Evolutionary conservation across 2,329 filamentous ascomycete species (phyloP).

Genomic region (Beauveria medogensis): DNA sequence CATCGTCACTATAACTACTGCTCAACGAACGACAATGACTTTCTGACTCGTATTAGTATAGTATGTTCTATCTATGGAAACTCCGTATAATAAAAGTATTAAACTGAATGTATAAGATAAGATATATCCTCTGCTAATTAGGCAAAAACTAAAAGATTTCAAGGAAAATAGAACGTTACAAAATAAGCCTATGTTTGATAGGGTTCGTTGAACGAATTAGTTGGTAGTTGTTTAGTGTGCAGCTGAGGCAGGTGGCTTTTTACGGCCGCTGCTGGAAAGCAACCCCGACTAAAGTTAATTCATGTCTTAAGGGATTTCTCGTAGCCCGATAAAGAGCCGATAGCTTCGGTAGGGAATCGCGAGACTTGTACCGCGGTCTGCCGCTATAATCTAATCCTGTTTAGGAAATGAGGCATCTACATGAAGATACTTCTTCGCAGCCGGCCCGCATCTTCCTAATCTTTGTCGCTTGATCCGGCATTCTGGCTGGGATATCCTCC

Average conservation of each 20-base stretch:
- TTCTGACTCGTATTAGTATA: not conserved
- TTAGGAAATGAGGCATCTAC: no score
- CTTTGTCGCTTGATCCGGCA: no score
- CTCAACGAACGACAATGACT: not conserved
- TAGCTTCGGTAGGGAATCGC: no score
- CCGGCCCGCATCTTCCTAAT: no score
- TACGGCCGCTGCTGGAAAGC: no score
- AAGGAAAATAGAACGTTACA: not conserved
- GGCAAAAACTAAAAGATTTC: not conserved
- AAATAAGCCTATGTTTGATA: not conserved
- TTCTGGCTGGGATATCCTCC: no score
- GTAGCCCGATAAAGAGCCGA: no score
- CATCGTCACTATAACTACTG: not conserved
- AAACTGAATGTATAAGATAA: not conserved
- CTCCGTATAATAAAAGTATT: not conserved
- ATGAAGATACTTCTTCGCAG: no score
- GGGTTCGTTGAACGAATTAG: not conserved
- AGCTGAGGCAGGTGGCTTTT: not conserved
- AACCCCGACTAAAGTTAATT: no score
- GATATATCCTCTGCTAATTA: not conserved
- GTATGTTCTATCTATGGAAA: not conserved
- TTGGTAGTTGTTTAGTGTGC: not conserved
- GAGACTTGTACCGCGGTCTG: no score
- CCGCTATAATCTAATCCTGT: no score
- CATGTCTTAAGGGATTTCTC: no score